phyloP scores from a whole-genome alignment of 106 monocot species.

The Acanthochlamys bracteata region DNA sequence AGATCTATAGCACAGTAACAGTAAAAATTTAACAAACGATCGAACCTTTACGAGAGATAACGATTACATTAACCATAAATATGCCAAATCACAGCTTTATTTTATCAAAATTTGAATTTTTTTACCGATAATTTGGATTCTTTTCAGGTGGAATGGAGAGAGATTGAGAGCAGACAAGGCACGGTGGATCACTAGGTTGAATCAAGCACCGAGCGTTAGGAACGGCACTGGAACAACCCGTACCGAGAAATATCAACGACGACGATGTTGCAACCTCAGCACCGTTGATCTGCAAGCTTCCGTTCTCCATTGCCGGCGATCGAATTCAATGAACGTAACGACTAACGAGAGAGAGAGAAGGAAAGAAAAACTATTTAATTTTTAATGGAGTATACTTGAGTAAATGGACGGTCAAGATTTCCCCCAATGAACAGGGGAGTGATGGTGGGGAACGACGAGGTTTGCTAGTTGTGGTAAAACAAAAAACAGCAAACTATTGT shows the following conservation, averaged over 20 bases:
- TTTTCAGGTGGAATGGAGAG: constrained; percentile 40
- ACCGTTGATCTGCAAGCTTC: not conserved
- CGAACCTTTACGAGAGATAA: too few relatives aligned
- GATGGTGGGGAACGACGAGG: too few relatives aligned
- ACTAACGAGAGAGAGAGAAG: too few relatives aligned
- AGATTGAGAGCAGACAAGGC: constrained; percentile 67
- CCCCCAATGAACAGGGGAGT: not conserved
- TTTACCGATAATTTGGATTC: constrained; percentile 67
- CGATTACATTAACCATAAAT: not conserved
- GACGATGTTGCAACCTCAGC: constrained; percentile 22
- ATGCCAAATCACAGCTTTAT: too few relatives aligned
- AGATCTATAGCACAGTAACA: too few relatives aligned
- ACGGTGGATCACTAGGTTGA: constrained; percentile 71
- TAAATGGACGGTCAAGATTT: constrained; percentile 2
- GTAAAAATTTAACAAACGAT: too few relatives aligned
- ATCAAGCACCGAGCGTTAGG: constrained; percentile 77
- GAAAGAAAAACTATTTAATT: too few relatives aligned
- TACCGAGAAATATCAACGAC: constrained; percentile 86
- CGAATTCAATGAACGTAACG: too few relatives aligned
- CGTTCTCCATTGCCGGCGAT: not conserved
- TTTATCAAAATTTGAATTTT: too few relatives aligned
- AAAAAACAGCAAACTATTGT: too few relatives aligned
- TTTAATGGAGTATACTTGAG: not conserved
- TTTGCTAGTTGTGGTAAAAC: too few relatives aligned
- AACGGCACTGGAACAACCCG: constrained; percentile 77